Conservation (phyloP, 495 filamentous ascomycete species). For the Penicillium daleae region DNA sequence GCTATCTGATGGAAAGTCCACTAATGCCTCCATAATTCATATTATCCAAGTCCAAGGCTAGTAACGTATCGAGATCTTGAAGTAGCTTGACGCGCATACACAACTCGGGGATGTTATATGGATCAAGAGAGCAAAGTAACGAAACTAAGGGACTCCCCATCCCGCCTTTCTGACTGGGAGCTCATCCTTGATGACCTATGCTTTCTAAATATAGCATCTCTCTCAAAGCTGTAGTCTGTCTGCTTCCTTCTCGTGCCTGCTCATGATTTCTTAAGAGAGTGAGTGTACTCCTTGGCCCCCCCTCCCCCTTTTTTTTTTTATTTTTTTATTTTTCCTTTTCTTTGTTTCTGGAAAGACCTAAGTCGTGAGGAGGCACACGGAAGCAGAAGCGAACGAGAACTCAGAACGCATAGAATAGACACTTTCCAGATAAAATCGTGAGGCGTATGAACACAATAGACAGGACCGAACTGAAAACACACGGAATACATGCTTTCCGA, state of each 20-base stretch:
- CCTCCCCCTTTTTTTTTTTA: no score
- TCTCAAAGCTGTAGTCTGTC: neutral
- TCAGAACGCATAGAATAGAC: no score
- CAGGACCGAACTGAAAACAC: no score
- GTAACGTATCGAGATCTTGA: neutral
- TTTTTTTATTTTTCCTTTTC: neutral
- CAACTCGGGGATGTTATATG: neutral
- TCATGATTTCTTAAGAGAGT: neutral
- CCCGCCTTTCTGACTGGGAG: neutral
- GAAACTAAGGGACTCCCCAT: neutral
- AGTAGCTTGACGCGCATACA: neutral
- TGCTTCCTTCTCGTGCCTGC: neutral
- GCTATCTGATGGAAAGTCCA: no score
- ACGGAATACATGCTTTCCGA: neutral
- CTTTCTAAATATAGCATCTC: neutral
- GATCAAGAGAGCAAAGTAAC: constrained; percentile 1
- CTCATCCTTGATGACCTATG: neutral
- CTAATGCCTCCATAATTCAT: no score
- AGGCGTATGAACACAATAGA: no score
- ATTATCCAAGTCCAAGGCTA: no score
- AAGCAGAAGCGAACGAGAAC: neutral
- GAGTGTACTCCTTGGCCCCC: neutral
- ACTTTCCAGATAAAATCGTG: no score
- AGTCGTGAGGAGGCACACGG: neutral
- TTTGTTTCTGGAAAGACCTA: neutral